phyloP scores from a whole-genome alignment of 768 basidiomycete species.

The Naganishia vaughanmartiniae region DNA sequence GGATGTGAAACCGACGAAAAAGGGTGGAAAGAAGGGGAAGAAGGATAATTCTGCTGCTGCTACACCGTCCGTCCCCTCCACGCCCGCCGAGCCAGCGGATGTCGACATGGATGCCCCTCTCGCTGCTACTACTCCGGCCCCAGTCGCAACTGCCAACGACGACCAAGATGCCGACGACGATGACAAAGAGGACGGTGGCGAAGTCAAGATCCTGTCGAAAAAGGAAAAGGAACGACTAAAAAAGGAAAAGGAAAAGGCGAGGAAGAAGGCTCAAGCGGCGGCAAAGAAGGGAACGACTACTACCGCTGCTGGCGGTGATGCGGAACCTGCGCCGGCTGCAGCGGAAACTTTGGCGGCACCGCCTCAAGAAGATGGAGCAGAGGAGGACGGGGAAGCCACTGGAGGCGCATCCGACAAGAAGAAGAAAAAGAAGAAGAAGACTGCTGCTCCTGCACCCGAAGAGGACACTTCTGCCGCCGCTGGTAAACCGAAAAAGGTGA shows the following conservation, averaged over 20 bases:
- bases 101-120: conserved; percentile 41
- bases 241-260: conserved; percentile 96
- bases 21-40: conserved; percentile 54
- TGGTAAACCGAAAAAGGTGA: conserved; percentile 50
- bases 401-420: conserved; percentile 51
- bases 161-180: conserved; percentile 53
- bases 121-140: conserved; percentile 46
- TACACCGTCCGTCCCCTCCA: conserved; percentile 22
- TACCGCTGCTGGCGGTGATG: conserved; percentile 34
- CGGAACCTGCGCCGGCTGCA: conserved; percentile 40
- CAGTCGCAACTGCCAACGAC: conserved; percentile 48
- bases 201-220: conserved; percentile 66
- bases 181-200: conserved; percentile 60
- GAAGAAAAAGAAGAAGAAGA: conserved; percentile 75
- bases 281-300: conserved; percentile 63
- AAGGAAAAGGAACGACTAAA: conserved; percentile 95
- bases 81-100: conserved; percentile 36
- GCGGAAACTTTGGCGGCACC: conserved; percentile 41
- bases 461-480: conserved; percentile 62
- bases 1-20: conserved; percentile 63
- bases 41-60: conserved; percentile 35
- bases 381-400: conserved; percentile 60
- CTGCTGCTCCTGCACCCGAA: conserved; percentile 57
- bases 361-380: conserved; percentile 68
- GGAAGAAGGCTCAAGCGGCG: conserved; percentile 89